Evolutionary conservation across 306 rosid genomes (phyloP), one percentile per base, ranked within the genome.

Genomic region (Abrus pulchellus): DNA sequence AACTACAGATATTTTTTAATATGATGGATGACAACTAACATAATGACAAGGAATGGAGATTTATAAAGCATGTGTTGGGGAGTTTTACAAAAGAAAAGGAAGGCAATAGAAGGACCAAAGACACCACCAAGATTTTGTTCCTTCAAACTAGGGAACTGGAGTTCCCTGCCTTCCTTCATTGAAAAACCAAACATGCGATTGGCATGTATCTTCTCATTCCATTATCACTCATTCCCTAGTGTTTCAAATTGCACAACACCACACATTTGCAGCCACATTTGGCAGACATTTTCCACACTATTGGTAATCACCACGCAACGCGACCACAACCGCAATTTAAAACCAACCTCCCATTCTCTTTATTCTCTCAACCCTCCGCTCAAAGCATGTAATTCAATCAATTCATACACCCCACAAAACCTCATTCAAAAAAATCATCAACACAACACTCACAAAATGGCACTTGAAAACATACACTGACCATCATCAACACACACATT

Each of bases 401-500:
- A 9, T 12, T 13, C 41, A 30, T 30, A 48, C 2, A 32, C 1
- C 65, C 36, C 20, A 49, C 55, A 79, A 79, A 79, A 49, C 28
- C 13, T 13, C 63, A 14, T 53, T 53, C 54, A 1, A 5, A 12
- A 48, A 71, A 60, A 7, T 28, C 33, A 11, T 14, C 49, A 34
- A 59, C 41, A 59, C 52, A 34, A 59, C 41, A 59, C 52, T 71
- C 48, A 68, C 63, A 69, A 34, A 79, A 50, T 2, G 27, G 8
- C 55, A 61, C 43, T 30, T 3, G 36, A 62, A 72, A 45, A 62
- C 83, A 80, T 20, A 20, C 20, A 20, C 20, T 20, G 44, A 80
- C 28, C 20, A 63, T 38, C 75, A 7, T 6, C 48, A 62, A 6
- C 52, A 54, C 62, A 45, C 62, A 27, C 62, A 69, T 48, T 71